Evolutionary conservation across 1,139 yeast genomes (phyloP), one percentile per base, ranked within the genome.

Genomic region (Yarrowia galli): DNA sequence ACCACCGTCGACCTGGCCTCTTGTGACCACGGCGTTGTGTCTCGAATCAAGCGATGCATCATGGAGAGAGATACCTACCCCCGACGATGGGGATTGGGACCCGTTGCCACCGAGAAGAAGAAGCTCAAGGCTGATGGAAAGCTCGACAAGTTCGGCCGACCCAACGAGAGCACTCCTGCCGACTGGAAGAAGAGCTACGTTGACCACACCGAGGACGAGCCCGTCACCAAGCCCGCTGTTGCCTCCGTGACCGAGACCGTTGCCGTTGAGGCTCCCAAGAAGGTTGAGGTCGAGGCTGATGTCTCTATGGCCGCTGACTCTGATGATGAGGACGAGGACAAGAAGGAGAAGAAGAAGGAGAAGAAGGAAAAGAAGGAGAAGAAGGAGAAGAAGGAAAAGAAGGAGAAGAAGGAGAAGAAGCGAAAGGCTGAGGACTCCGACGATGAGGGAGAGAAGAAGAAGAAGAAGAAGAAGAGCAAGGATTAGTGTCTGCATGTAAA

Each of bases 1-100:
- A 90, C 98, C 70, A 92, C 98, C 70, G 98, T 92, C 71, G 99
- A 95, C 79, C 85, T 95, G 75, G 95, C 97, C 72, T 83, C 96
- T 51, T 93, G 98, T 82, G 99, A 95, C 80, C 99, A 95, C 80
- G 99, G 99, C 75, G 93, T 93, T 72, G 99, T 95, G 76, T 98
- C 99, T 73, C 92, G 92, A 84, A 97, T 95, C 78, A 95, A 95
- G 87, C 91, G 99, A 84, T 93, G 98, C 84, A 95, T 95, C 75
- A 95, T 95, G 99, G 99, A 95, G 84, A 89, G 99, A 84, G 99
- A 95, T 80, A 87, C 97, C 68, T 95, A 95, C 81, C 99, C 99
- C 82, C 91, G 99, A 86, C 89, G 98, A 86, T 95, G 99, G 99
- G 99, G 99, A 72, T 84, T 95, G 76, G 99, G 99, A 75, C 99